Conservation (phyloP, 495 filamentous ascomycete genomes). For the Alectoria sarmentosa region DNA sequence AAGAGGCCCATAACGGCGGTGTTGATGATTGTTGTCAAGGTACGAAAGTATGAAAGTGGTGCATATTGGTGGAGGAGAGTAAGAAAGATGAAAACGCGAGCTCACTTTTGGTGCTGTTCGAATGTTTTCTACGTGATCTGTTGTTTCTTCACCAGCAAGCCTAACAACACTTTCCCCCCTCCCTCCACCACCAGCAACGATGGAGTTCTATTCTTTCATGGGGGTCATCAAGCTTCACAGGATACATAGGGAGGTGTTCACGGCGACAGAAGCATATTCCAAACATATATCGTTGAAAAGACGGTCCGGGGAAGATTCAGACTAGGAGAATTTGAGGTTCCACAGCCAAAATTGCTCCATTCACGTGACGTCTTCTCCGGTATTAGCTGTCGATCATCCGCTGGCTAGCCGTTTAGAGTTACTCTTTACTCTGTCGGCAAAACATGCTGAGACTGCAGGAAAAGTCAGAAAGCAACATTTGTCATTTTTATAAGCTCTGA, state of each 20-base stretch:
- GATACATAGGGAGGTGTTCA: background rate
- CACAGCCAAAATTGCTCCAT: background rate
- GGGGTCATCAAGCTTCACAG: background rate
- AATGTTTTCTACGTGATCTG: background rate
- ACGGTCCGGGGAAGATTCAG: background rate
- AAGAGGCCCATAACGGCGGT: background rate
- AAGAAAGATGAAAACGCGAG: background rate
- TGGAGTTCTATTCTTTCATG: constrained; percentile 4
- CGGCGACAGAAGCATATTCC: background rate
- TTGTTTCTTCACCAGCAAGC: constrained; percentile 3
- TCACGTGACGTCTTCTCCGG: background rate
- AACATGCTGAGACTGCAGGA: background rate
- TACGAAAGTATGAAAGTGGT: background rate
- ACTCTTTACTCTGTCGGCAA: too few species aligned
- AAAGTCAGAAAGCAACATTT: background rate
- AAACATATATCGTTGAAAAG: background rate
- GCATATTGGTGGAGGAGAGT: background rate
- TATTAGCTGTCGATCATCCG: background rate
- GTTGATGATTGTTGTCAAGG: background rate
- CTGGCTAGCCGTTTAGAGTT: background rate
- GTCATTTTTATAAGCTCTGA: background rate
- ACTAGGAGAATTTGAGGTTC: background rate
- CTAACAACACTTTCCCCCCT: constrained; percentile 5
- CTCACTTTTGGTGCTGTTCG: constrained; percentile 10
- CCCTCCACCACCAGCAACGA: constrained; percentile 6